Base-by-base conservation (phyloP, 345 rosid species). In the Gossypioides kirkii region DNA sequence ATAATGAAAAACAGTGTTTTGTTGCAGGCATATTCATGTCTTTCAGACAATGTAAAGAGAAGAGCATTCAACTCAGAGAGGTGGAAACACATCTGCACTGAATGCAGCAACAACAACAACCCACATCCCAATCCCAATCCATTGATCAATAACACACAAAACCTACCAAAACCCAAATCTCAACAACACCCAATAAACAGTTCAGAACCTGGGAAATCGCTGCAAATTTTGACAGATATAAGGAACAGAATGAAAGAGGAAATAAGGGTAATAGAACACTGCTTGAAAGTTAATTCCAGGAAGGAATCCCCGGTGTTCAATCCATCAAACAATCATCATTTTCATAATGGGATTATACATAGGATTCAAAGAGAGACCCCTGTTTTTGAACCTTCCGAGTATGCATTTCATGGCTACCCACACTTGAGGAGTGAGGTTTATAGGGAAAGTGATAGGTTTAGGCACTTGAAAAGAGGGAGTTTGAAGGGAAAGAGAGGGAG, bases 181-280 rank as follows among this genome's bases (percentile, higher is more conserved):
- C 38, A 5, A 32, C 38, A 32, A 32, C 38, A 32, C 38, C 38
- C 38, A 32, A 32, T 32, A 32, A 32, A 5, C 38, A 32, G 38
- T 32, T 32, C 38, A 23, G 85, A 72, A 53, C 47, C 77, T 8
- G 50, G 2, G 41, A 72, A 32, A 23, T 41, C 70, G 41, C 60
- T 78, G 62, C 83, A 67, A 45, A 76, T 79, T 9, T 70, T 91
- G 10, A 85, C 73, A 58, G 87, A 87, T 50, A 80, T 88, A 7
- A 85, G 81, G 62, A 88, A 85, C 10, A 87, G 90, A 72, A 85
- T 92, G 74, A 91, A 73, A 74, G 97, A 91, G 80, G 99, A 95
- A 80, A 87, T 91, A 8, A 86, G 76, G 20, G 96, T 95, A 76
- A 89, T 95, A 66, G 94, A 91, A 75, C 86, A 78, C 32, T 92